Evolutionary conservation across 2,329 filamentous ascomycete genomes (phyloP), one percentile per base, ranked within the genome.

Genomic region (Trichoderma hamatum): DNA sequence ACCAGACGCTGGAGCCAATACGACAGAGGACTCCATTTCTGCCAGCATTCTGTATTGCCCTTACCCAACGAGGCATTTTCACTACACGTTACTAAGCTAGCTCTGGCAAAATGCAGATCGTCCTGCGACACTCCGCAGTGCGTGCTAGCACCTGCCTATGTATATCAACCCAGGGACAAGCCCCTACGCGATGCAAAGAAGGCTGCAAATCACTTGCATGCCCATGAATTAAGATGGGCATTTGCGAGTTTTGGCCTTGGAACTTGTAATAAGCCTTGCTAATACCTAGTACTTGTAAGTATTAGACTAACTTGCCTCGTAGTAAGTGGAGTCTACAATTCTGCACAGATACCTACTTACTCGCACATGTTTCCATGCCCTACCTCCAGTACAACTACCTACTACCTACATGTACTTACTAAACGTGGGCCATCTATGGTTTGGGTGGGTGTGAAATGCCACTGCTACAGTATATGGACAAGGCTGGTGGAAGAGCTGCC

Each of bases 31-130:
- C 61, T 55, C 49, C 61, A 55, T 30, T 30, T 1, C 16, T 43
- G 6, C 39, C 39, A 43, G 39, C 39, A 43, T 43, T 43, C 19
- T 43, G 39, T 43, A n/a, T 19, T 43, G 39, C 39, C 9, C 39
- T n/a, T 43, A 34, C 49, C 61, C 32, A 64, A 64, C 52, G 61
- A 64, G 61, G 61, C 61, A 64, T 64, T 64, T 64, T 55, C n/a
- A 43, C 39, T 28, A 19, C 3, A 7, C 2, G 24, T 55, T 55
- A 55, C 52, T 55, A 55, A 32, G 52, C 39, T 39, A 43, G 39
- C 39, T 19, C 39, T 43, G 39, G 39, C 51, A 54, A 14, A 13
- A 30, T 4, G 7, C 16, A 54, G 63, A 66, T 58, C 36, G 63
- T 46, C 10, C n/a, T 49, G 21, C 30, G 30, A 7, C 30, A 5